Evolutionary conservation across 306 rosid genomes (phyloP), one percentile per base, ranked within the genome.

Genomic region (Amphicarpaea edgeworthii): DNA sequence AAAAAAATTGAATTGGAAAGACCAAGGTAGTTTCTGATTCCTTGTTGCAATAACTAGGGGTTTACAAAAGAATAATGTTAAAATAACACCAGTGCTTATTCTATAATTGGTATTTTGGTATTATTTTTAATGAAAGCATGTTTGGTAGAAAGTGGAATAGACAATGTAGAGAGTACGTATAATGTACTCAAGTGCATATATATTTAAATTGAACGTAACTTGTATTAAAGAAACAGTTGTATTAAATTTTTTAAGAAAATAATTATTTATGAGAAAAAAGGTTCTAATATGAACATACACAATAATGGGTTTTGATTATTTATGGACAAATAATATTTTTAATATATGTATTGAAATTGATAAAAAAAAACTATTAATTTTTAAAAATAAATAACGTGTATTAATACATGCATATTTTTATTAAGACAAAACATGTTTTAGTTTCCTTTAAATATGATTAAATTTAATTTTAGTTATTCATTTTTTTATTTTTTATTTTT

Each of bases 11-110:
- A 61, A 24, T 84, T 80, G 87, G 82, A 84, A 77, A 85, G 38
- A 82, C 80, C 87, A 82, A 77, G 81, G 86, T 75, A 58, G 87
- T 78, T 84, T 69, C 30, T 73, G 47, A 76, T 81, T 55, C 84
- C 67, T 73, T 63, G 75, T 58, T 73, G 64, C 70, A 43, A 67
- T 55, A 72, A 58, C 24, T 20, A 40, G 30, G 54, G 26, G 46
- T 11, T 14, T 5, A 1, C 49, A 17, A 37, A 26, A 23, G 7
- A 58, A 63, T 4, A 57, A 2, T n/a, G 32, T 7, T 24, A 12
- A 23, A 64, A 10, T 69, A 10, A 40, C 3, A 6, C 28, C 8
- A 74, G 17, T 15, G 6, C 15, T 10, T 51, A 12, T 38, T 10
- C 5, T 63, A 17, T 32, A 12, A 12, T 14, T 26, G 5, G 12